phyloP scores from a whole-genome alignment of 371 early-diverging fungal genomes.

The Rhizopus sp. region DNA sequence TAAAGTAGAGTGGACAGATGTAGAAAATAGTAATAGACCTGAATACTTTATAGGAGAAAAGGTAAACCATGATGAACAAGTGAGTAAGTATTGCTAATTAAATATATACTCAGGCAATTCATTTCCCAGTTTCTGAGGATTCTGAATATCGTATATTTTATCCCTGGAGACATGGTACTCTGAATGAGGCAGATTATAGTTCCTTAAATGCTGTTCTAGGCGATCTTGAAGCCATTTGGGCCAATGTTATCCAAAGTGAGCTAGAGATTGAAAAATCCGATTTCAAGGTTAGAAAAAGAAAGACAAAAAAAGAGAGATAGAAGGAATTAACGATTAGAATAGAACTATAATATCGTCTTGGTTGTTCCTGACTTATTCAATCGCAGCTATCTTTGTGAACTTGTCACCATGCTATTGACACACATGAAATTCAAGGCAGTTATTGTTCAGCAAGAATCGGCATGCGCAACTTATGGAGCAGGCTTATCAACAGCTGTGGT shows the following conservation, averaged over 20 bases:
- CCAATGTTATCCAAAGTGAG: constrained; percentile 67
- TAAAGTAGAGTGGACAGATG: constrained; percentile 82
- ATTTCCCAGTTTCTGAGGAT: constrained; percentile 39
- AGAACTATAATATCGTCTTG: constrained; percentile 71
- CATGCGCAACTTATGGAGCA: constrained; percentile 85
- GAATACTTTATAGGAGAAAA: constrained; percentile 68
- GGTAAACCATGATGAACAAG: constrained; percentile 26
- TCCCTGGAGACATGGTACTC: constrained; percentile 73
- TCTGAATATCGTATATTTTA: constrained; percentile 51
- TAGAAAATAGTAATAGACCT: constrained; percentile 14
- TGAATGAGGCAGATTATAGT: constrained; percentile 76
- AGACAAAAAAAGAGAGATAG: not conserved
- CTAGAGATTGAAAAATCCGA: constrained; percentile 64
- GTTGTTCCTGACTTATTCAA: constrained; percentile 80
- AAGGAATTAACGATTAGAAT: not conserved
- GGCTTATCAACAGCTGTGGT: constrained; percentile 86
- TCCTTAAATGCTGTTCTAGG: constrained; percentile 65
- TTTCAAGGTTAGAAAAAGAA: constrained; percentile 48
- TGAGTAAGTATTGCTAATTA: not conserved
- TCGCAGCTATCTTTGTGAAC: constrained; percentile 61
- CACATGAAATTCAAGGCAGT: constrained; percentile 79
- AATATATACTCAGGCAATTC: constrained; percentile 33
- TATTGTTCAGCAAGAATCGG: constrained; percentile 79
- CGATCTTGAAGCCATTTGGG: constrained; percentile 84
- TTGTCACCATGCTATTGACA: constrained; percentile 69